phyloP scores from a whole-genome alignment of 2,329 filamentous ascomycete species.

The Aspergillus felis region DNA sequence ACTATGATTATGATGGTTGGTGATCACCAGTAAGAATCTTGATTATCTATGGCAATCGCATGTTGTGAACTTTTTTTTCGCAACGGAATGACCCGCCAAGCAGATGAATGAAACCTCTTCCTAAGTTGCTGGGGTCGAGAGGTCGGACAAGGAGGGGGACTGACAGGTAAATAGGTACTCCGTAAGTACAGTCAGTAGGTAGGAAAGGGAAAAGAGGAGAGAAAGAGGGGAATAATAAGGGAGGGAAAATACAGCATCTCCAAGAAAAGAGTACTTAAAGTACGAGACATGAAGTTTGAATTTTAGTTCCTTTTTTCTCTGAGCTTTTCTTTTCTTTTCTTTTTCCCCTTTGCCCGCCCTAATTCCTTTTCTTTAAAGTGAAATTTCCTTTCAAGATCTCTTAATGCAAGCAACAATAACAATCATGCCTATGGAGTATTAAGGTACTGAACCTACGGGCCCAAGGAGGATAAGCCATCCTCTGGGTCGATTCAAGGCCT shows the following conservation, averaged over 20 bases:
- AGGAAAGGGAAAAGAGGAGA: slow-evolving; percentile 3
- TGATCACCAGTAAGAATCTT: no score
- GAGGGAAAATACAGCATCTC: not conserved
- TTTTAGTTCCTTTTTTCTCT: slow-evolving; percentile 1
- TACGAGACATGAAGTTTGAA: not conserved
- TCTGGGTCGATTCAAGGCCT: slow-evolving; percentile 15
- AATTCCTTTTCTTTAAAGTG: not conserved
- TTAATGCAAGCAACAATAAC: not conserved
- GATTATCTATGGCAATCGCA: not conserved
- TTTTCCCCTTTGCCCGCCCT: not conserved
- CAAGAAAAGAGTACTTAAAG: slow-evolving; percentile 5
- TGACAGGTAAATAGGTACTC: not conserved
- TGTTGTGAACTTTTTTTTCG: not conserved
- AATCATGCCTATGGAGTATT: not conserved
- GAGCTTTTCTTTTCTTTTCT: not conserved
- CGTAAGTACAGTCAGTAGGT: not conserved
- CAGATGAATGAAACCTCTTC: not conserved
- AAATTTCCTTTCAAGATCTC: not conserved
- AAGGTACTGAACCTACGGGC: not conserved
- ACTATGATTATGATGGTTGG: not conserved
- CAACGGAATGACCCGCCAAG: slow-evolving; percentile 1
- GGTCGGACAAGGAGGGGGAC: slow-evolving; percentile 1
- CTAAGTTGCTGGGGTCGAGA: slow-evolving; percentile 3
- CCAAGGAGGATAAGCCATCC: not conserved
- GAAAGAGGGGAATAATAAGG: not conserved